Base-by-base conservation (phyloP, 805 yeast genomes). In the Myxozyma sirexii region DNA sequence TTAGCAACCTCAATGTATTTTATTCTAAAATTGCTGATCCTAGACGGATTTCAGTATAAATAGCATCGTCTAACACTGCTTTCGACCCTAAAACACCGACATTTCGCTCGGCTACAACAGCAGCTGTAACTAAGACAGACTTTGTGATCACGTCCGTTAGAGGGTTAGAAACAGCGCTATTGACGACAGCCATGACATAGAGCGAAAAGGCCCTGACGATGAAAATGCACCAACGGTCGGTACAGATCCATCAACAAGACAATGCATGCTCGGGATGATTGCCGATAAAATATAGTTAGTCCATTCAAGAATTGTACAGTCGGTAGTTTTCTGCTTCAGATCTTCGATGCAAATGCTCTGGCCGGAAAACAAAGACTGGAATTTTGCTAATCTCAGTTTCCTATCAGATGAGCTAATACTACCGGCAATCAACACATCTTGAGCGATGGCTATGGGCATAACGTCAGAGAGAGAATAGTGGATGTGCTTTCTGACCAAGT, bases 221-320 rank as follows among this genome's bases (percentile, higher is more conserved):
- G 87, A 81, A 52, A 86, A 77, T 2, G 91, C 91, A 42, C 87
- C 83, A 26, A 88, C 90, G 5, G 87, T 82, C 24, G 91, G 91
- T 19, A 87, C 88, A 38, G 79, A 79, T 19, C 91, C 90, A 69
- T 82, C 80, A 59, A 83, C 79, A 12, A 80, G 75, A 12, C 84
- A 75, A 56, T 80, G 74, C 73, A 86, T 68, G 6, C 52, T 69
- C 71, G 61, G 82, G 61, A 23, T 67, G 26, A n/a, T 71, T 72
- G 27, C 60, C 68, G 89, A 84, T 71, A 80, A 82, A 75, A 85
- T 84, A 73, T 86, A 86, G 69, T 82, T 85, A n/a, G 80, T 79
- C 91, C 91, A 86, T 63, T 79, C 79, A 39, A 80, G 80, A 24
- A 74, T 70, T 3, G 76, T 71, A 24, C 80, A 75, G 68, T 84